These are phyloP conservation scores for Barnettozyma californica DNA, from an alignment of 805 yeast species.

Conservation along the genomic window DNA sequence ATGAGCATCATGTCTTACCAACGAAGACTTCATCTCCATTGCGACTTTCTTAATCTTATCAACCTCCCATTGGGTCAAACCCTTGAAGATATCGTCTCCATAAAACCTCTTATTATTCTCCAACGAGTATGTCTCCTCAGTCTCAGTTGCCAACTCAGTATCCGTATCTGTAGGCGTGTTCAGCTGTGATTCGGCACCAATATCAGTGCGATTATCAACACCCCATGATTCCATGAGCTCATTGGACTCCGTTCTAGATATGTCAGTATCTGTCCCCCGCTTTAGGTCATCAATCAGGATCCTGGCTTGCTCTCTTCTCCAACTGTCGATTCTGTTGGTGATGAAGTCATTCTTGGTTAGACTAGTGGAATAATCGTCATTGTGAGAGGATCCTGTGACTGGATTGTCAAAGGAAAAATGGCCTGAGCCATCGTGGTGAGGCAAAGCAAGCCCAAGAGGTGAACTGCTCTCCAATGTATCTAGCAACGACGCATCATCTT, in stretches of 20 bases:
- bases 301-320: constrained; percentile 27
- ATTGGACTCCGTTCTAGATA: constrained; percentile 7
- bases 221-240: constrained; percentile 32
- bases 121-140: constrained; percentile 4
- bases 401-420: constrained; percentile 7
- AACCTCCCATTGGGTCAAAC: constrained; percentile 21
- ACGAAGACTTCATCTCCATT: constrained; percentile 19
- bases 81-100: constrained; percentile 23
- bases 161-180: background rate
- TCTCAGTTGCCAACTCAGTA: constrained; percentile 3
- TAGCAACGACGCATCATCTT: constrained; percentile 24
- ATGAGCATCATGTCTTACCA: constrained; percentile 9
- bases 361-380: constrained; percentile 7
- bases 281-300: constrained; percentile 19
- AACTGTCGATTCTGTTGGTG: constrained; percentile 22
- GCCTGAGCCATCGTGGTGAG: constrained; percentile 16
- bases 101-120: constrained; percentile 18
- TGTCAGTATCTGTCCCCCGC: constrained; percentile 10
- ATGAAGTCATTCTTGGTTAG: constrained; percentile 18
- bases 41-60: constrained; percentile 23
- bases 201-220: constrained; percentile 22
- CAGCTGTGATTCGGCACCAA: background rate
- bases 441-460: constrained; percentile 12
- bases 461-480: constrained; percentile 20
- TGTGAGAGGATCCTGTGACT: background rate